Conservation (phyloP, 495 filamentous ascomycete genomes). For the Aspergillus baeticus region DNA sequence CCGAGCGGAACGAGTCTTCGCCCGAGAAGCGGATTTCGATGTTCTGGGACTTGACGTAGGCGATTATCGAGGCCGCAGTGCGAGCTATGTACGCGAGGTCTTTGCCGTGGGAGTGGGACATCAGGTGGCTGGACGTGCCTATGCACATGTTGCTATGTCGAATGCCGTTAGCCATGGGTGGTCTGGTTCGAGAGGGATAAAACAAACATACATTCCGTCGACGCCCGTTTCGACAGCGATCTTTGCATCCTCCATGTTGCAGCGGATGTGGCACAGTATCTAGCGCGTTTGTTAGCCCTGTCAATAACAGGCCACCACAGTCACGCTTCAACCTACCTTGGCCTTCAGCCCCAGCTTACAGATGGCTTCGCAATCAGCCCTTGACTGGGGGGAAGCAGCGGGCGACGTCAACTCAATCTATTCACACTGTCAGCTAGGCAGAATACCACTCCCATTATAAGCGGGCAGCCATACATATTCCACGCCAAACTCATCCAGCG, state of each 20-base stretch:
- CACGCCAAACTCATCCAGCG: constrained; percentile 83
- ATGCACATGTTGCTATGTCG: constrained; percentile 77
- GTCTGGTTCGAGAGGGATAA: no score
- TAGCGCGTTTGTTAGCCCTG: constrained; percentile 49
- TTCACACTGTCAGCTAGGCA: not conserved
- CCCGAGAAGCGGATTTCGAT: constrained; percentile 78
- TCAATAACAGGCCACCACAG: constrained; percentile 11
- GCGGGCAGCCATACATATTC: constrained; percentile 41
- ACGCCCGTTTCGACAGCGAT: constrained; percentile 85
- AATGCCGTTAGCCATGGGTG: constrained; percentile 2
- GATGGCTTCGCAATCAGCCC: constrained; percentile 76
- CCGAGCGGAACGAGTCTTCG: constrained; percentile 80
- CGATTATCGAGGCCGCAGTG: constrained; percentile 86
- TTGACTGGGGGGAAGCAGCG: constrained; percentile 77
- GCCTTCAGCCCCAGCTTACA: constrained; percentile 87
- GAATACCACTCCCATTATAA: constrained; percentile 59
- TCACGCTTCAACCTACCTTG: no score
- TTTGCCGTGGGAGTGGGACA: constrained; percentile 91
- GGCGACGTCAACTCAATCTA: constrained; percentile 79
- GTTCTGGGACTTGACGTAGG: constrained; percentile 85
- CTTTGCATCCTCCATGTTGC: constrained; percentile 88
- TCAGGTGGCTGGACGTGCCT: constrained; percentile 81
- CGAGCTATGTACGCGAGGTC: constrained; percentile 88
- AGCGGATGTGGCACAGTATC: constrained; percentile 74
- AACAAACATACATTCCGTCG: constrained; percentile 62